Conservation (phyloP, 805 yeast species). For the Kockiozyma suomiensis region DNA sequence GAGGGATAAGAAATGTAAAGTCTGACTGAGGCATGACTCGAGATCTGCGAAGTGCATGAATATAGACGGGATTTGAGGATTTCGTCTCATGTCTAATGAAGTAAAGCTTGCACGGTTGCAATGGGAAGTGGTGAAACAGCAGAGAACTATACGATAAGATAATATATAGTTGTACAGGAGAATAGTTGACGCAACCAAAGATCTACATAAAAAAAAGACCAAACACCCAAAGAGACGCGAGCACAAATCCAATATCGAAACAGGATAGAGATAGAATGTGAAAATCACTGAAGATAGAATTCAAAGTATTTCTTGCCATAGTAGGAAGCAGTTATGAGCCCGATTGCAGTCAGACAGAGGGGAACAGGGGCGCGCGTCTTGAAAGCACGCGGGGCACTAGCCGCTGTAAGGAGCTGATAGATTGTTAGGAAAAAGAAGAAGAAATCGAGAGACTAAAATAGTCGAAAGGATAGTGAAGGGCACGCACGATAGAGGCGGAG, state of each 20-base stretch:
- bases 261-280: not conserved
- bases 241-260: not conserved
- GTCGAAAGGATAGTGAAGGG: too few species aligned
- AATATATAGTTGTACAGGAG: too few species aligned
- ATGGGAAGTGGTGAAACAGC: too few species aligned
- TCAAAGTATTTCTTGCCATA: slow-evolving; percentile 75
- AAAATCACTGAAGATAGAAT: slow-evolving; percentile 50
- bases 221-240: not conserved
- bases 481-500: slow-evolving; percentile 60
- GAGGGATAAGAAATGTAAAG: too few species aligned
- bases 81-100: too few species aligned
- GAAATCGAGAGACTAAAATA: not conserved
- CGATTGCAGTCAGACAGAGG: slow-evolving; percentile 60
- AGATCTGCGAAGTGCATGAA: too few species aligned
- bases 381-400: slow-evolving; percentile 72
- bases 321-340: slow-evolving; percentile 64
- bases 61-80: too few species aligned
- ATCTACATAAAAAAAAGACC: not conserved
- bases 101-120: too few species aligned
- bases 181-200: not conserved
- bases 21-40: too few species aligned
- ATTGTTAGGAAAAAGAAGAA: not conserved
- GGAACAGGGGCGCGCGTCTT: slow-evolving; percentile 77
- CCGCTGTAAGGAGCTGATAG: slow-evolving; percentile 52
- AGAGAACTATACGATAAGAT: too few species aligned